Evolutionary conservation across 805 yeast species (phyloP), one percentile per base, ranked within the genome.

Genomic region (Candida lessepsii): DNA sequence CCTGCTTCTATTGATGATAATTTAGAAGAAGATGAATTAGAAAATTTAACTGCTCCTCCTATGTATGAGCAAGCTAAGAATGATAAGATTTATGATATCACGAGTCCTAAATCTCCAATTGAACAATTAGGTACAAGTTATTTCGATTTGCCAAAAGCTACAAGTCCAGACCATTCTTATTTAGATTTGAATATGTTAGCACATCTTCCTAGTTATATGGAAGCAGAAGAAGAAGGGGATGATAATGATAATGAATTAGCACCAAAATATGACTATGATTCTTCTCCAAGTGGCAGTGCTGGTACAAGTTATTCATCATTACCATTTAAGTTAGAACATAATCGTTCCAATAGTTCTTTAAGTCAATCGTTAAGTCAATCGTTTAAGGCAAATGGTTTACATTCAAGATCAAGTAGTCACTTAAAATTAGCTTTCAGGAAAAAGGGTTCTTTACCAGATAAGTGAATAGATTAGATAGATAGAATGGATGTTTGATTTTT

Each of bases 11-110:
- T 34, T 13, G 43, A 39, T 11, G 54, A 49, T 5, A 50, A 41
- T 13, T 46, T 43, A n/a, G 57, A 47, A 10, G 59, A 51, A 9
- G 46, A 50, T 17, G 61, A 55, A 10, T 44, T 50, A n/a, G 61
- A 53, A 29, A 45, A 54, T 5, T 54, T 50, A 17, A 60, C 56
- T 2, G 75, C 75, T 6, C 76, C 76, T 17, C 76, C 76, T 4
- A 32, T 69, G 21, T 71, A 71, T 48, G 63, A 65, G 27, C 55
- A 65, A 41, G 70, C 67, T 39, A 52, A 58, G 3, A 56, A 52
- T 42, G 76, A 71, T 44, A 53, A 56, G 39, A 43, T 66, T 7
- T 71, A 56, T 45, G 75, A 70, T 51, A 52, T 60, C 29, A 51
- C 54, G 18, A 51, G 57, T 21, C 61, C 62, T 2, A 62, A 56